Percentiles rank a stretch among this genome's conserved stretches.
phyloP scores from a whole-genome alignment of 495 filamentous ascomycete genomes.

The Amorphotheca resinae region DNA sequence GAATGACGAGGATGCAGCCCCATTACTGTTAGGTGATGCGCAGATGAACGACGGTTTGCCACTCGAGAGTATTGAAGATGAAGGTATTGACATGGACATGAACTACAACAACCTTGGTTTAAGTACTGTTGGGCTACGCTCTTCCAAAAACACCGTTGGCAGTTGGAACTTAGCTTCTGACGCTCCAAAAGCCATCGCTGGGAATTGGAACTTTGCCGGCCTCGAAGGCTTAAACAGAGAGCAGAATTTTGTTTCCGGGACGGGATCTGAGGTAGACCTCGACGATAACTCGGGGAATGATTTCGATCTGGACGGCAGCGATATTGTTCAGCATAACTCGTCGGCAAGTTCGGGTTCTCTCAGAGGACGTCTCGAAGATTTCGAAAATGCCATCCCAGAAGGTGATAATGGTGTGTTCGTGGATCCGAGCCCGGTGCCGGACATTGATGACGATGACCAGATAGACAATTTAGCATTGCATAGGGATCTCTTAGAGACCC shows the following conservation, averaged over 20 bases:
- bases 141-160: background rate
- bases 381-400: conserved; percentile 5
- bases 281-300: conserved; percentile 4
- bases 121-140: background rate
- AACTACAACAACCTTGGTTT: conserved; percentile 6
- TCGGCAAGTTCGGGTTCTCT: conserved; percentile 7
- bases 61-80: conserved; percentile 20
- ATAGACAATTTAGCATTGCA: conserved; percentile 10
- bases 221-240: conserved; percentile 26
- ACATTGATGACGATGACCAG: conserved; percentile 12
- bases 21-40: conserved; percentile 9
- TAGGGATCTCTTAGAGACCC: conserved; percentile 1
- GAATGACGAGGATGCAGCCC: conserved; percentile 11
- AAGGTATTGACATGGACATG: conserved; percentile 18
- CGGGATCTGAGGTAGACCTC: conserved; percentile 10
- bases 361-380: conserved; percentile 11
- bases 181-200: no score
- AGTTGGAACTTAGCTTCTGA: conserved; percentile 6
- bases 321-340: conserved; percentile 16
- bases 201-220: conserved; percentile 20
- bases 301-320: conserved; percentile 8
- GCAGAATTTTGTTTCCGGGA: conserved; percentile 9
- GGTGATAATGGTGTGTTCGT: conserved; percentile 7
- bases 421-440: conserved; percentile 16
- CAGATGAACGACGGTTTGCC: conserved; percentile 15